phyloP scores from a whole-genome alignment of 164 flowering plant species.

The Macadamia integrifolia region DNA sequence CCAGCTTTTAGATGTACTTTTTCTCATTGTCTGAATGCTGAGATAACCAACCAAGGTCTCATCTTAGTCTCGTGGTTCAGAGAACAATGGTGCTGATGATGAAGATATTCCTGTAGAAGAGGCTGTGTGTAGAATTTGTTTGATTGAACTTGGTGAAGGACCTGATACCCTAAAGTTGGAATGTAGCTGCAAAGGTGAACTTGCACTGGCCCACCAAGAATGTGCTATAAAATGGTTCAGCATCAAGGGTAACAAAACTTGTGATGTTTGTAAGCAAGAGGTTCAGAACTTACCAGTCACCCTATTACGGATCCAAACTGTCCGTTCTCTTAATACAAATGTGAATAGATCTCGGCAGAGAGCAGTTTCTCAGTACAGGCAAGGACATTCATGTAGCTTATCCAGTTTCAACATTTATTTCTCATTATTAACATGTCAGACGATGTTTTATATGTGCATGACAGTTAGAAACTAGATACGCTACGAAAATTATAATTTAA shows the following conservation, averaged over 20 bases:
- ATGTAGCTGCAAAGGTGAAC: constrained; percentile 97
- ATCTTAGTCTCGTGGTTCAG: constrained; percentile 36
- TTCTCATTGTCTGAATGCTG: constrained; percentile 7
- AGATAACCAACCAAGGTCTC: constrained; percentile 18
- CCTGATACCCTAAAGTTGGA: constrained; percentile 91
- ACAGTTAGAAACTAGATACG: too few relatives aligned
- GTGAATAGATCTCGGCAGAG: constrained; percentile 21
- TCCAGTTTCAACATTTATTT: not conserved
- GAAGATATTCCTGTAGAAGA: constrained; percentile 96
- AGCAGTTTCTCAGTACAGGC: constrained; percentile 56
- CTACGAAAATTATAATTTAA: not conserved
- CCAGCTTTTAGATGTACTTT: constrained; percentile 3
- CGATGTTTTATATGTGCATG: too few relatives aligned
- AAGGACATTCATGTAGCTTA: constrained; percentile 11
- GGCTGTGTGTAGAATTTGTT: constrained; percentile 93
- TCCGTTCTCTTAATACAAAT: constrained; percentile 21
- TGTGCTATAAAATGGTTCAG: constrained; percentile 98
- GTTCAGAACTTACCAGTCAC: constrained; percentile 85
- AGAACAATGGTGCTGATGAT: constrained; percentile 45
- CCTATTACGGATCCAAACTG: constrained; percentile 64
- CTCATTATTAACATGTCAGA: not conserved
- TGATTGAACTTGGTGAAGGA: constrained; percentile 82
- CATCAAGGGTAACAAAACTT: constrained; percentile 87
- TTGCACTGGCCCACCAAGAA: constrained; percentile 89
- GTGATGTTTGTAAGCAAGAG: constrained; percentile 91